phyloP scores from a whole-genome alignment of 2,329 filamentous ascomycete genomes.

The Sarocladium strictum region DNA sequence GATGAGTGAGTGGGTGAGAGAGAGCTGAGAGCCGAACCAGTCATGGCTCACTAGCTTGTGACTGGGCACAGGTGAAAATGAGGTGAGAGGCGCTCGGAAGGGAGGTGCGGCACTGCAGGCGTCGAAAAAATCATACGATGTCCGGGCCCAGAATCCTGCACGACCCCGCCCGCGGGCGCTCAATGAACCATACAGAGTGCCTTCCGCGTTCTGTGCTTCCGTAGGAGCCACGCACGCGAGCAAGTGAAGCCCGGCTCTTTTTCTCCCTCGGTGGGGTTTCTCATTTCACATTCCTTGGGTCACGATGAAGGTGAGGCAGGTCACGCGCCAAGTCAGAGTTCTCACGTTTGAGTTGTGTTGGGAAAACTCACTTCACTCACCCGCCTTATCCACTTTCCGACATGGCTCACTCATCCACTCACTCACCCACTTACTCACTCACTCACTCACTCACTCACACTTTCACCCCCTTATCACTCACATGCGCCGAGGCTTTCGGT shows the following conservation, averaged over 20 bases:
- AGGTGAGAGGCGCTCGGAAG: conserved; percentile 2
- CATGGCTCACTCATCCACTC: not conserved
- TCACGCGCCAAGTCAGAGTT: conserved; percentile 6
- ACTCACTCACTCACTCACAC: not conserved
- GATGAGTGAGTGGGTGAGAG: conserved; percentile 6
- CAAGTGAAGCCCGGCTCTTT: not conserved
- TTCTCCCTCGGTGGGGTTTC: not conserved
- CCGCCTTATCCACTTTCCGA: not conserved
- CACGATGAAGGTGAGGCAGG: not conserved
- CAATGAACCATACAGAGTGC: not conserved
- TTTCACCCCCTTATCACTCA: not conserved
- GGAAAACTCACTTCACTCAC: not conserved
- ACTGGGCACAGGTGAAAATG: not conserved
- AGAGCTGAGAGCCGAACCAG: not conserved
- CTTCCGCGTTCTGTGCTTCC: not conserved
- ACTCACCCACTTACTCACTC: too few species aligned
- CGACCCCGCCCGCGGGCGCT: not conserved
- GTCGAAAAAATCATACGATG: conserved; percentile 4
- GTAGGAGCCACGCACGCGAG: too few species aligned
- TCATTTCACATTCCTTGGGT: conserved; percentile 5
- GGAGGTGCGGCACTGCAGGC: not conserved
- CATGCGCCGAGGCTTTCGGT: not conserved
- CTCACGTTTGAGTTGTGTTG: conserved; percentile 1
- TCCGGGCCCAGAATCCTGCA: not conserved
- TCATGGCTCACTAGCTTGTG: not conserved